A percentile compares a stretch with the other conserved stretches of the same genome.
phyloP scores from a whole-genome alignment of 768 basidiomycete genomes.

The Pleurotus platypus region DNA sequence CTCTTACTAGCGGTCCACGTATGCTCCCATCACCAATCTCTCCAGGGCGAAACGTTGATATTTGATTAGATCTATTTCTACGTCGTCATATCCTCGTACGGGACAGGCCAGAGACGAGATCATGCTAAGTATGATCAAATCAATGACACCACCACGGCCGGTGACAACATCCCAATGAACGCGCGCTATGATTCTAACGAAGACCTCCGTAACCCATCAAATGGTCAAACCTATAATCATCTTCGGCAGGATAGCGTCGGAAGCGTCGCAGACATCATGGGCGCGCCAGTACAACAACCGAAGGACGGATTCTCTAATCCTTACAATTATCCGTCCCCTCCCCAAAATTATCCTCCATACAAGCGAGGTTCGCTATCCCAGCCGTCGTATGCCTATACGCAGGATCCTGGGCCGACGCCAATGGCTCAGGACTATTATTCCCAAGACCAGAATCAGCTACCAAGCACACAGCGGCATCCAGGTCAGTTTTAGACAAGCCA shows the following conservation, averaged over 20 bases:
- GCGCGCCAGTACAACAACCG: slow-evolving; percentile 43
- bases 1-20: slow-evolving; percentile 78
- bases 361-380: slow-evolving; percentile 9
- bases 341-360: slow-evolving; percentile 5
- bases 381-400: slow-evolving; percentile 31
- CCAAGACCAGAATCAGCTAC: slow-evolving; percentile 30
- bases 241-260: slow-evolving; percentile 49
- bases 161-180: slow-evolving; percentile 59
- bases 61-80: slow-evolving; percentile 44
- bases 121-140: slow-evolving; percentile 78
- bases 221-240: slow-evolving; percentile 37
- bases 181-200: slow-evolving; percentile 57
- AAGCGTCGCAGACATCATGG: slow-evolving; percentile 54
- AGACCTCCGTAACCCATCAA: slow-evolving; percentile 18
- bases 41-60: neutral
- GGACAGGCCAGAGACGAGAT: slow-evolving; percentile 69
- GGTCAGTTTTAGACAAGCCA: slow-evolving; percentile 33
- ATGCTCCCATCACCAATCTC: slow-evolving; percentile 17
- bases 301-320: slow-evolving; percentile 34
- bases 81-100: slow-evolving; percentile 53
- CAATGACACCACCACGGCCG: slow-evolving; percentile 53
- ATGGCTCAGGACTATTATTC: slow-evolving; percentile 25
- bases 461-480: slow-evolving; percentile 39
- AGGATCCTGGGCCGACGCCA: slow-evolving; percentile 37
- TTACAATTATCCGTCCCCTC: slow-evolving; percentile 13